Evolutionary conservation across 2,329 filamentous ascomycete species (phyloP).

Genomic region (Pyrenochaeta sp.): DNA sequence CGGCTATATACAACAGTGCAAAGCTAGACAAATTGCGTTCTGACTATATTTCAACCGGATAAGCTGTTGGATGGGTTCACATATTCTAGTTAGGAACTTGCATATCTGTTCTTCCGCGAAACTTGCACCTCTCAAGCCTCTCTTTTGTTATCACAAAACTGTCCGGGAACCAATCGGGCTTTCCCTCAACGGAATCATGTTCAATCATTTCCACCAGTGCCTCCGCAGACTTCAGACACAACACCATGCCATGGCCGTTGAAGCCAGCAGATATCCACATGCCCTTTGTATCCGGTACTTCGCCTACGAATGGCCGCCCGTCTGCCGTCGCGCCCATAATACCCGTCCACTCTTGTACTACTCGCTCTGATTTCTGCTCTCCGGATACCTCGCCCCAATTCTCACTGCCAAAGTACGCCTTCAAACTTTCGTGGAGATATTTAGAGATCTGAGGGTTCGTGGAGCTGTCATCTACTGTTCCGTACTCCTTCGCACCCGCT

Average conservation of each 20-base stretch:
- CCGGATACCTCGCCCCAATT: slow-evolving; percentile 47
- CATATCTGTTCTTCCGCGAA: slow-evolving; percentile 39
- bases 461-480: slow-evolving; percentile 64
- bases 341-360: slow-evolving; percentile 56
- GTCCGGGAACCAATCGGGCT: slow-evolving; percentile 62
- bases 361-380: slow-evolving; percentile 24
- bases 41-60: too few species aligned
- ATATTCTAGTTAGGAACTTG: background rate
- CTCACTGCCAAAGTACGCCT: slow-evolving; percentile 60
- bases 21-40: too few species aligned
- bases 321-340: slow-evolving; percentile 64
- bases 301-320: slow-evolving; percentile 58
- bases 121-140: slow-evolving; percentile 48
- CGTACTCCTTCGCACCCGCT: slow-evolving; percentile 60
- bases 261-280: slow-evolving; percentile 68
- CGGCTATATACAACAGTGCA: too few species aligned
- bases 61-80: background rate
- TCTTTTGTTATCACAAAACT: slow-evolving; percentile 59
- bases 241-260: slow-evolving; percentile 72
- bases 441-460: slow-evolving; percentile 61
- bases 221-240: slow-evolving; percentile 67
- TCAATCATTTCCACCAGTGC: slow-evolving; percentile 65
- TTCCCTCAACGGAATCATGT: slow-evolving; percentile 26
- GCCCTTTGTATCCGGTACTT: slow-evolving; percentile 53
- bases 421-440: slow-evolving; percentile 56